These are phyloP conservation scores for Licmophora abbreviata DNA, from an alignment of 108 stramenopile genomes.

Conservation along the genomic window DNA sequence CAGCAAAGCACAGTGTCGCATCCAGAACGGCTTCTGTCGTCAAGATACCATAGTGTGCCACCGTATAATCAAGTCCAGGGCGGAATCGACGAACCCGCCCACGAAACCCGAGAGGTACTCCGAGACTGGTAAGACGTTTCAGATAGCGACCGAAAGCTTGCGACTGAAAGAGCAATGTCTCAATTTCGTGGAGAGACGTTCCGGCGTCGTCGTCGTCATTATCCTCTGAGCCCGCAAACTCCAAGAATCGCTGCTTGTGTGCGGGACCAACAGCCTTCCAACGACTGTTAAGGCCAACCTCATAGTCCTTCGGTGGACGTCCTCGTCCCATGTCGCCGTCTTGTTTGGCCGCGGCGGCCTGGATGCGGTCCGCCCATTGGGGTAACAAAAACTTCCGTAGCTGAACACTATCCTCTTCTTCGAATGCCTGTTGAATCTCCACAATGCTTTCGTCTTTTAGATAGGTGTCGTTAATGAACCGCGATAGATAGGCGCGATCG, in stretches of 20 bases:
- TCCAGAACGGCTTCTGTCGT: conserved; percentile 70
- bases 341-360: conserved; percentile 14
- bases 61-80: conserved; percentile 94
- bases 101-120: conserved; percentile 49
- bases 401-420: conserved; percentile 76
- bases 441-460: conserved; percentile 45
- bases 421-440: conserved; percentile 63
- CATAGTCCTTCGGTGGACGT: conserved; percentile 6
- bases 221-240: conserved; percentile 20
- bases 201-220: conserved; percentile 16
- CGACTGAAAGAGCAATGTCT: conserved; percentile 48
- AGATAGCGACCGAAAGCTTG: conserved; percentile 49
- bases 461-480: conserved; percentile 59
- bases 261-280: conserved; percentile 89
- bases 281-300: conserved; percentile 40
- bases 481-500: conserved; percentile 49
- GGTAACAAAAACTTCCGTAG: conserved; percentile 61
- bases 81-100: conserved; percentile 86
- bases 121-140: conserved; percentile 46
- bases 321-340: conserved; percentile 5
- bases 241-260: conserved; percentile 89
- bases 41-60: conserved; percentile 87
- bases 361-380: conserved; percentile 38
- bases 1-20: conserved; percentile 83
- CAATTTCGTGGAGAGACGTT: conserved; percentile 29